These are phyloP conservation scores for Musa balbisiana DNA, from an alignment of 202 grass and related monocot species.

Conservation along the genomic window DNA sequence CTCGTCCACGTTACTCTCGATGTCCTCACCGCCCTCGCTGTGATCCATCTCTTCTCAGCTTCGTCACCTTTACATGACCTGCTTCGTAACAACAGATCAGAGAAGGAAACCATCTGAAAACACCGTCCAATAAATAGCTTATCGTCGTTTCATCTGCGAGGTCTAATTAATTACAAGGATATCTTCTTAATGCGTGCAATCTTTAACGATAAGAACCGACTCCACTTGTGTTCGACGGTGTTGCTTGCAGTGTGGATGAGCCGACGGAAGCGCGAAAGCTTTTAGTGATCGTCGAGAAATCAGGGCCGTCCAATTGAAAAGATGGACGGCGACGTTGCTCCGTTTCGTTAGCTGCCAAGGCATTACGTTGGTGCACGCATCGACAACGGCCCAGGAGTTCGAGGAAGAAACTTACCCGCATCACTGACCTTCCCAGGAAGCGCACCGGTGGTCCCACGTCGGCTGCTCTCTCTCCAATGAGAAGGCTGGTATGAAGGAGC, in stretches of 20 bases:
- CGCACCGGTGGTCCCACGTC: no score
- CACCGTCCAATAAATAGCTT: background rate
- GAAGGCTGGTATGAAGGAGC: no score
- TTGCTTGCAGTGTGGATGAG: background rate
- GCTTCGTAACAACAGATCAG: background rate
- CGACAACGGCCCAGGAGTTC: no score
- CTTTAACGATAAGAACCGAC: background rate
- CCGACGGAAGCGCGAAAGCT: no score
- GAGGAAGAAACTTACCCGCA: no score
- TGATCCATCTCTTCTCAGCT: constrained; percentile 34
- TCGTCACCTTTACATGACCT: background rate
- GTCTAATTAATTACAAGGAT: background rate
- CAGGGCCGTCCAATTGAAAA: background rate
- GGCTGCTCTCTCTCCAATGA: no score
- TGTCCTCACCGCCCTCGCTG: constrained; percentile 1
- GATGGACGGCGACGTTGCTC: no score
- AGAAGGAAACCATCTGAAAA: background rate
- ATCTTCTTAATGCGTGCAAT: background rate
- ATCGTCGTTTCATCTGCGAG: background rate
- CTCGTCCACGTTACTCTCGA: constrained; percentile 21
- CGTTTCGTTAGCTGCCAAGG: no score
- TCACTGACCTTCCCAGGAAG: no score
- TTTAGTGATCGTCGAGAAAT: background rate
- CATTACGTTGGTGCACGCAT: no score
- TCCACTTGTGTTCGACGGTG: background rate